Percentiles rank a stretch among this genome's conserved stretches.
Conservation (phyloP, 495 filamentous ascomycete genomes). For the Rhizodiscina lignyota region DNA sequence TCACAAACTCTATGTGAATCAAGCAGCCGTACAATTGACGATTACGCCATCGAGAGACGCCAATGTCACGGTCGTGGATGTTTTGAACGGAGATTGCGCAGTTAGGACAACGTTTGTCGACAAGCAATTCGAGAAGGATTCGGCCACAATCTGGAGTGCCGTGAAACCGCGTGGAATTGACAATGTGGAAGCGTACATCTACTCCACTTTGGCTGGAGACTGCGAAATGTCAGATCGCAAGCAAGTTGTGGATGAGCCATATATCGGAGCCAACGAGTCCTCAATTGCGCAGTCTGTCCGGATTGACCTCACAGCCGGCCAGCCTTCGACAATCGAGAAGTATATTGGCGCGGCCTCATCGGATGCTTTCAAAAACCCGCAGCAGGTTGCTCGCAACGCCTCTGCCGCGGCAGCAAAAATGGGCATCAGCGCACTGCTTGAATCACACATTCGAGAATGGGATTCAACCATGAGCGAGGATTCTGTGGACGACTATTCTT, state of each 20-base stretch:
- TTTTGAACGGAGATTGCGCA: constrained; percentile 41
- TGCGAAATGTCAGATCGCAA: constrained; percentile 31
- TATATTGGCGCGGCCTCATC: constrained; percentile 44
- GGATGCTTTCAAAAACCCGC: constrained; percentile 39
- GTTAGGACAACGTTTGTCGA: constrained; percentile 38
- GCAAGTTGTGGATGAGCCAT: constrained; percentile 25
- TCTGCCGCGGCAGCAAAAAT: constrained; percentile 22
- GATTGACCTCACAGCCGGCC: constrained; percentile 30
- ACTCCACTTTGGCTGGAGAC: constrained; percentile 27
- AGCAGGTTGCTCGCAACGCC: constrained; percentile 31
- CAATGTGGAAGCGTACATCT: constrained; percentile 44
- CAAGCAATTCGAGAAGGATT: constrained; percentile 28
- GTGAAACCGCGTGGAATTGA: constrained; percentile 36
- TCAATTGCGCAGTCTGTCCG: constrained; percentile 39
- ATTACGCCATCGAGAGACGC: constrained; percentile 29
- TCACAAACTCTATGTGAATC: constrained; percentile 44
- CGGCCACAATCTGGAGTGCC: constrained; percentile 35
- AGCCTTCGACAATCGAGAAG: constrained; percentile 36
- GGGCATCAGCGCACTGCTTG: constrained; percentile 32
- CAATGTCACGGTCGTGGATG: constrained; percentile 37
- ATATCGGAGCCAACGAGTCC: constrained; percentile 37
- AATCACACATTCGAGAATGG: constrained; percentile 38
- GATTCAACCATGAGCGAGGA: constrained; percentile 30
- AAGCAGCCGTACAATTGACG: constrained; percentile 42
- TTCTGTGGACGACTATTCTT: constrained; percentile 44